Percentiles rank a stretch among this genome's conserved stretches.
Conservation (phyloP, 257 asterid species). For the Gynochthodes officinalis region DNA sequence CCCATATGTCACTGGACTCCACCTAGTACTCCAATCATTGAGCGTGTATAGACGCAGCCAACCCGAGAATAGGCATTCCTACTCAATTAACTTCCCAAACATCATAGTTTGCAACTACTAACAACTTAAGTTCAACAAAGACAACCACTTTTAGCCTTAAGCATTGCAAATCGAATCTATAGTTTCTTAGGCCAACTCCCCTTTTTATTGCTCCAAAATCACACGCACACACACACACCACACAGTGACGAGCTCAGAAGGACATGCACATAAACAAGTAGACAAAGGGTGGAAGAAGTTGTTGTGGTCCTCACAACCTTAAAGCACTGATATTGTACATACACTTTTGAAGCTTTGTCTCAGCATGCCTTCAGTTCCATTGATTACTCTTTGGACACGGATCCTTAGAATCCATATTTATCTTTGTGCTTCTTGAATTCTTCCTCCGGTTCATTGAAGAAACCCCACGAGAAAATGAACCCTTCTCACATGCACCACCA, state of each 20-base stretch:
- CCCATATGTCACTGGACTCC: not conserved
- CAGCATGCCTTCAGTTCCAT: slow-evolving; percentile 35
- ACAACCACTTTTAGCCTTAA: not conserved
- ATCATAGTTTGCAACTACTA: not conserved
- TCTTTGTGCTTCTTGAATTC: slow-evolving; percentile 1
- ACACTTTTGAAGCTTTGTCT: slow-evolving; percentile 19
- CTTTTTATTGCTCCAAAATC: not conserved
- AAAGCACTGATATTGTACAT: slow-evolving; percentile 18
- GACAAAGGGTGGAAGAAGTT: slow-evolving; percentile 7
- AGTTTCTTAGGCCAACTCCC: not conserved
- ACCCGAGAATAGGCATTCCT: not conserved
- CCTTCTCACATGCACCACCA: slow-evolving; percentile 19
- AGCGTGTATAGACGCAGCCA: slow-evolving; percentile 9
- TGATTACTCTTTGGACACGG: slow-evolving; percentile 16
- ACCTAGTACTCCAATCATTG: slow-evolving; percentile 3
- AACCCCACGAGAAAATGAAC: slow-evolving; percentile 16
- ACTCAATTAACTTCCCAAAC: not conserved
- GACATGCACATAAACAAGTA: slow-evolving; percentile 7
- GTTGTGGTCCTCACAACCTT: slow-evolving; percentile 40
- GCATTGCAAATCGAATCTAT: not conserved
- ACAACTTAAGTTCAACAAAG: not conserved
- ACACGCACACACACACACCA: not conserved
- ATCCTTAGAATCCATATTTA: not conserved
- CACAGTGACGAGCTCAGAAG: slow-evolving; percentile 4
- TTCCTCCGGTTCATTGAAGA: not conserved